Conservation (phyloP, 2,329 filamentous ascomycete genomes). For the Diaporthe citriasiana region DNA sequence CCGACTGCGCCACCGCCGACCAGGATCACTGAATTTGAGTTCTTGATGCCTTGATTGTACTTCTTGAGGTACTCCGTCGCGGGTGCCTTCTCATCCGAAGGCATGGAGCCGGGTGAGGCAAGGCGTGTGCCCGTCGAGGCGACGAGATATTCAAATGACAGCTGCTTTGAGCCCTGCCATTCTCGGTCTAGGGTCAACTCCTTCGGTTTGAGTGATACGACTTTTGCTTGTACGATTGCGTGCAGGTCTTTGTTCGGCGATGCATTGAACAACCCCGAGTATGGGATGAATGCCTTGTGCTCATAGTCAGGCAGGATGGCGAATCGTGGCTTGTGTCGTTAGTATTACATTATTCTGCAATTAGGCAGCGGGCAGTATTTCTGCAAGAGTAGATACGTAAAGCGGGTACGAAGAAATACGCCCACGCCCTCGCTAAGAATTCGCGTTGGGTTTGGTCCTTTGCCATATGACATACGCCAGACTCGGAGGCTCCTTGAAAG, state of each 20-base stretch:
- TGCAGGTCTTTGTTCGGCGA: slow-evolving; percentile 51
- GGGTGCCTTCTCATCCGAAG: slow-evolving; percentile 50
- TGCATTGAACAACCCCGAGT: slow-evolving; percentile 51
- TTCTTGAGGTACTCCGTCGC: slow-evolving; percentile 52
- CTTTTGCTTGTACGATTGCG: slow-evolving; percentile 53
- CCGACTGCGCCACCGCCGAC: slow-evolving; percentile 65
- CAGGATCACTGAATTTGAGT: slow-evolving; percentile 50
- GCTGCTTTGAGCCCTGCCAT: slow-evolving; percentile 48
- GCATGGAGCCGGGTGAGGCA: slow-evolving; percentile 54
- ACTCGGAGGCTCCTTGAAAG: background rate
- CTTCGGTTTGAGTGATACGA: slow-evolving; percentile 49
- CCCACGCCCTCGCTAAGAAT: too few species aligned
- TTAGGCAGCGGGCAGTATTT: background rate
- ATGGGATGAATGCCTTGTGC: slow-evolving; percentile 64
- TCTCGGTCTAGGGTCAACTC: slow-evolving; percentile 54
- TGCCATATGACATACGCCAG: background rate
- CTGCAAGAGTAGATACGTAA: background rate
- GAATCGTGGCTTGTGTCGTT: slow-evolving; percentile 55
- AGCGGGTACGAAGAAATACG: background rate
- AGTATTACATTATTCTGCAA: background rate
- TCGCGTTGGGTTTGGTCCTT: too few species aligned
- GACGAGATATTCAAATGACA: slow-evolving; percentile 60
- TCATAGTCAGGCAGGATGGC: slow-evolving; percentile 59
- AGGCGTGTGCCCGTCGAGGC: slow-evolving; percentile 60
- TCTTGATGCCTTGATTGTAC: slow-evolving; percentile 52